Evolutionary conservation across 2,329 filamentous ascomycete species (phyloP).

Genomic region (Aspergillus texensis): DNA sequence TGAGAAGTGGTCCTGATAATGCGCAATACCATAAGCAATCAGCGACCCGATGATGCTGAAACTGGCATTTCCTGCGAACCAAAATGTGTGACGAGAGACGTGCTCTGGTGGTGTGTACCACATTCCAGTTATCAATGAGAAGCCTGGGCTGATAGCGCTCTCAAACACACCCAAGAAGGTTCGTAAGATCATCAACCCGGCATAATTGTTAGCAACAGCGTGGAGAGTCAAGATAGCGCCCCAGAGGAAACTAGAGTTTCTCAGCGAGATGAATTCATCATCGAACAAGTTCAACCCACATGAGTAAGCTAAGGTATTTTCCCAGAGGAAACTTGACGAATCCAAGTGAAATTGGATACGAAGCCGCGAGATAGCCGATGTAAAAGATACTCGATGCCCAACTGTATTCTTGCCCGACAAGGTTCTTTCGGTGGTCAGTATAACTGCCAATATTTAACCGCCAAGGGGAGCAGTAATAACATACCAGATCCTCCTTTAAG

Average conservation of each 20-base stretch:
- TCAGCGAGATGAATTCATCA: background rate
- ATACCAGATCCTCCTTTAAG: constrained; percentile 18
- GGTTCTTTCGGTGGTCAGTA: constrained; percentile 1
- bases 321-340: constrained; percentile 37
- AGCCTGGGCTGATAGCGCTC: constrained; percentile 36
- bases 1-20: constrained; percentile 12
- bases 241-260: constrained; percentile 24
- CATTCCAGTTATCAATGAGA: constrained; percentile 35
- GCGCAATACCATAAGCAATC: constrained; percentile 25
- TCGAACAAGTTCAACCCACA: constrained; percentile 10
- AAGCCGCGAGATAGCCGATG: constrained; percentile 31
- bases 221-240: constrained; percentile 32
- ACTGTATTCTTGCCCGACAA: constrained; percentile 22
- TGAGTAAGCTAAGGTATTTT: constrained; percentile 31
- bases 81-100: constrained; percentile 26
- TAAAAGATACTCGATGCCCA: constrained; percentile 30
- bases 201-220: constrained; percentile 37
- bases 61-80: constrained; percentile 27
- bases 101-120: constrained; percentile 31
- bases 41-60: constrained; percentile 26
- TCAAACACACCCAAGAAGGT: constrained; percentile 48
- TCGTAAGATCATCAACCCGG: constrained; percentile 40
- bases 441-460: background rate
- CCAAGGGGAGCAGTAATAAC: background rate
- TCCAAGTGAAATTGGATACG: constrained; percentile 37